Evolutionary conservation across 352 stramenopile genomes (phyloP).

Genomic region (Elongisporangium anandrum): DNA sequence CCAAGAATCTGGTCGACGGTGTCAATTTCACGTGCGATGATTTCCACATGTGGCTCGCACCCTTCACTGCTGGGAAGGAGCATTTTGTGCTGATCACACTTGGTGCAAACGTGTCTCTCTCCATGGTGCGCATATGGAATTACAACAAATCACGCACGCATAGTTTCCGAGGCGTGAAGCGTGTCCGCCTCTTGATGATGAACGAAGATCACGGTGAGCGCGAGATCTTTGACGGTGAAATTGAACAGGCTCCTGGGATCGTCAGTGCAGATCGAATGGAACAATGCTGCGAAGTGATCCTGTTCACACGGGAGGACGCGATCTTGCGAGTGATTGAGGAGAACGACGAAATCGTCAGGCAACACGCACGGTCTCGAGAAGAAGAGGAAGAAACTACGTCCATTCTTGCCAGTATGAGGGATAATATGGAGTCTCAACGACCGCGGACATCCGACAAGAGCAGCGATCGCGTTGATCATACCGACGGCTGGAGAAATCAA

Average conservation of each 20-base stretch:
- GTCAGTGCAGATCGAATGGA: slow-evolving; percentile 45
- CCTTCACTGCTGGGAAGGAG: slow-evolving; percentile 47
- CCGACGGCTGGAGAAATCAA: slow-evolving; percentile 7
- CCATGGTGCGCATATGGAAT: slow-evolving; percentile 90
- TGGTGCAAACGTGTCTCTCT: slow-evolving; percentile 28
- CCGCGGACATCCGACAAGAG: slow-evolving; percentile 53
- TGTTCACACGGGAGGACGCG: slow-evolving; percentile 73
- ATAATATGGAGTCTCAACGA: slow-evolving; percentile 39
- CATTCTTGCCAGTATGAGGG: slow-evolving; percentile 28
- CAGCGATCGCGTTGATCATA: no score
- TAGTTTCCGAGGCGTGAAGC: slow-evolving; percentile 61
- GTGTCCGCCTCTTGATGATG: slow-evolving; percentile 36
- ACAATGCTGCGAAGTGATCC: slow-evolving; percentile 74
- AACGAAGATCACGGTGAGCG: background rate
- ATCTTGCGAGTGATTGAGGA: slow-evolving; percentile 70
- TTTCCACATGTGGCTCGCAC: slow-evolving; percentile 89
- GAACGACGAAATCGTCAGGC: slow-evolving; percentile 37
- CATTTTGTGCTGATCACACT: slow-evolving; percentile 66
- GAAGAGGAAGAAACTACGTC: slow-evolving; percentile 41
- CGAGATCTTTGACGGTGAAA: slow-evolving; percentile 85
- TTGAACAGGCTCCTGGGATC: slow-evolving; percentile 65
- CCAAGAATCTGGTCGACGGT: slow-evolving; percentile 78
- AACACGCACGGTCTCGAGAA: slow-evolving; percentile 26
- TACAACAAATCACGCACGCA: slow-evolving; percentile 91
- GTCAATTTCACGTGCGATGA: slow-evolving; percentile 89